Base-by-base conservation (phyloP, 129 eudicot genomes). In the Saposhnikovia divaricata region DNA sequence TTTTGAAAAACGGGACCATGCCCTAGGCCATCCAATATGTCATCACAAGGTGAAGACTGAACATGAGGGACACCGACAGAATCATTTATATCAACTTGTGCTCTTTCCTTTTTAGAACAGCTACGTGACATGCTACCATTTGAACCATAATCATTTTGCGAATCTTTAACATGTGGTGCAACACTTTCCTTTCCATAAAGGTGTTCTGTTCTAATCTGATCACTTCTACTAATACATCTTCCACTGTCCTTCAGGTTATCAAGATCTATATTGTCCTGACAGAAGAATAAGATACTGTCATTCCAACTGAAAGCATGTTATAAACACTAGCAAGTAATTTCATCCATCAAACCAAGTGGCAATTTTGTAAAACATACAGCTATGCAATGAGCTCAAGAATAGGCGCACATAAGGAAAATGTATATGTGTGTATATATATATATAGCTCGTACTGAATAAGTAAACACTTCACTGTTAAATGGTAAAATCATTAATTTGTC, bases 261-360 rank as follows among this genome's bases (percentile, higher is more conserved):
- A 83, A 71, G 84, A 48, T 34, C 66, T 28, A 68, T 84, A 74
- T 69, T 83, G 80, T 68, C 91, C 93, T 88, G 82, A 83, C 79
- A 38, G 14, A 68, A 53, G 11, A 76, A 47, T 39, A 8, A 12
- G 72, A 44, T 55, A 68, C 66, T 63, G 78, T 39, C 53, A 66
- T 79, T 66, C 69, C 71, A 76, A 43, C 23, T 72, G 39, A 74
- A 42, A 38, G 80, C 82, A 83, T 66, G 9, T 27, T 76, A 39
- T 18, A 21, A 27, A 47, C 59, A 16, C 53, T 45, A 79, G 37
- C 80, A 47, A 31, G 74, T 61, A 25, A 44, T 65, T 79, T 82
- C 72, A 70, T 28, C 76, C 85, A 82, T 59, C 72, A 70, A 81
- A 80, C 43, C 65, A 28, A 28, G 66, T 27, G 19, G 16, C 59